These are phyloP conservation scores for Epichloe glyceriae DNA, from an alignment of 2,329 filamentous ascomycete species.

Conservation along the genomic window DNA sequence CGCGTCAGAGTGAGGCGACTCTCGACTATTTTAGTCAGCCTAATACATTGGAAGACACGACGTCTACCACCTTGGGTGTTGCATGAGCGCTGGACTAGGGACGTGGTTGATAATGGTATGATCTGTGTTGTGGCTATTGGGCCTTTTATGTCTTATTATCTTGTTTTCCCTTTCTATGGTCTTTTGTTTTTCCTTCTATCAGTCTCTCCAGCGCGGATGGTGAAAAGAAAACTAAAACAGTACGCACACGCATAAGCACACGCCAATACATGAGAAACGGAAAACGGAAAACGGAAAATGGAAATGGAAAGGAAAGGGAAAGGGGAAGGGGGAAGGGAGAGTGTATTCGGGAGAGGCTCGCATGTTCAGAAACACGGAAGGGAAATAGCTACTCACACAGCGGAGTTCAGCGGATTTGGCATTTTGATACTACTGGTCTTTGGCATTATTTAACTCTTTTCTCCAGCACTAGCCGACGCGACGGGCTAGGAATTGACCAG, in stretches of 20 bases:
- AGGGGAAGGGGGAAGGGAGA: neutral
- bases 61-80: neutral
- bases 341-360: neutral
- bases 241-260: too few species aligned
- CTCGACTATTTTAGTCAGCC: neutral
- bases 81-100: neutral
- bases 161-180: too few species aligned
- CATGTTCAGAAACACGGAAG: neutral
- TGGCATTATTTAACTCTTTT: neutral
- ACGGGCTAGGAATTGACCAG: neutral
- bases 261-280: too few species aligned
- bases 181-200: too few species aligned
- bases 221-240: too few species aligned
- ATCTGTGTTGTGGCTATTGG: neutral
- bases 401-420: neutral
- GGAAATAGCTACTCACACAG: neutral
- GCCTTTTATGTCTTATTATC: neutral
- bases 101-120: neutral
- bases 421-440: neutral
- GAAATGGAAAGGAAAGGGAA: neutral
- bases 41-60: neutral
- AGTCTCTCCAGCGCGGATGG: too few species aligned
- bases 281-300: too few species aligned
- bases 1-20: too few species aligned
- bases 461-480: neutral